Evolutionary conservation across 2,329 filamentous ascomycete species (phyloP), one percentile per base, ranked within the genome.

Genomic region (Camillea tinctor): DNA sequence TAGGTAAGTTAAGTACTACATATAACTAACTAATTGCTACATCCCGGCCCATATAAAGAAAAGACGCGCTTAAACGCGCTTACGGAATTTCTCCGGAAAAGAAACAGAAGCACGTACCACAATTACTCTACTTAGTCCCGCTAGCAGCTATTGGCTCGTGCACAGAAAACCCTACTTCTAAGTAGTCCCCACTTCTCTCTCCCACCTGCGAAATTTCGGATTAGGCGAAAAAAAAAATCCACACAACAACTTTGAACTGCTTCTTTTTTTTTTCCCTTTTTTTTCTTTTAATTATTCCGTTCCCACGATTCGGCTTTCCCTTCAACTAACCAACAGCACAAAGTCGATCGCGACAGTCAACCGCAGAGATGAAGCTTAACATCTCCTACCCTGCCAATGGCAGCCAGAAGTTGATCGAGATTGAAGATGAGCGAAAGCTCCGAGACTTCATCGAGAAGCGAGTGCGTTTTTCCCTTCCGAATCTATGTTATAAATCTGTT

Each of bases 391-490:
- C 95, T 84, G 92, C 94, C 89, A 98, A 98, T 85, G 95, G 95
- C 89, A 95, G 93, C 78, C 95, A 99, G 84, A 99, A 99, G 88
- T 88, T 99, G 80, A 89, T 99, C 85, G 96, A 99, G 74, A 84
- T 99, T 75, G 95, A 99, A 78, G 96, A 99, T 91, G 96, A 99
- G 84, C 93, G 93, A 84, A 97, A 97, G 88, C 88, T 98, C 81
- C 91, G 92, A 80, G 87, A 95, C 84, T 98, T 98, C 89, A 93
- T 97, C 90, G 95, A 98, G 82, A 93, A 93, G 88, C 91, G 92
- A 83, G 90, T 90, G 88, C 79, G 87, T 86, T 69, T 11, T 51
- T 22, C 21, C 54, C 55, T 59, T 61, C 53, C 60, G 13, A 30
- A 30, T 56, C 58, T 57, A 21, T 17, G 15, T 13, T 40, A 20